Percentiles rank a stretch among this genome's conserved stretches.
phyloP scores from a whole-genome alignment of 306 rosid genomes.

The Crotalaria pallida region DNA sequence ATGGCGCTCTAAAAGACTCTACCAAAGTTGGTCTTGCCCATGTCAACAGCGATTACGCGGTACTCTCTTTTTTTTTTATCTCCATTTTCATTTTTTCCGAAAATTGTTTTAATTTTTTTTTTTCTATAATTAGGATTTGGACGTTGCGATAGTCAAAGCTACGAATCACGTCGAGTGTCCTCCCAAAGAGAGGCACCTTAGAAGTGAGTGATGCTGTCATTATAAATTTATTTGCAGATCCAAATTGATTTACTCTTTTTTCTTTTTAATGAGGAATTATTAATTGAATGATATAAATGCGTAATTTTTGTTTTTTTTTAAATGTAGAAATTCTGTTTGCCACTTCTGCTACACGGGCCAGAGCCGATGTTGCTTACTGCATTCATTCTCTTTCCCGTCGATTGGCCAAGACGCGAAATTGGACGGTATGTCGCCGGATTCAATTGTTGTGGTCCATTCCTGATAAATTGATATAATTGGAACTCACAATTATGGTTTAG shows the following conservation, averaged over 20 bases:
- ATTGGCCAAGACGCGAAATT: constrained; percentile 67
- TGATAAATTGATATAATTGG: neutral
- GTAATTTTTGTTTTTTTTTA: neutral
- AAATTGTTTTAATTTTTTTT: neutral
- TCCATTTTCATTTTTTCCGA: neutral
- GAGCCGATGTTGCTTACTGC: constrained; percentile 77
- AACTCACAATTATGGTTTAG: neutral
- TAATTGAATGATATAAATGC: neutral
- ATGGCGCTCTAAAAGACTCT: constrained; percentile 79
- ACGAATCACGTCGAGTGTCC: constrained; percentile 94
- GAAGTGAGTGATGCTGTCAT: constrained; percentile 37
- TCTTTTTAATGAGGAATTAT: neutral
- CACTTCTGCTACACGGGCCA: constrained; percentile 51
- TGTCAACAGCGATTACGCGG: constrained; percentile 75
- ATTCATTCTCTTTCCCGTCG: constrained; percentile 62
- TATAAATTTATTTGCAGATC: constrained; percentile 29
- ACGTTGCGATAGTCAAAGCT: constrained; percentile 85
- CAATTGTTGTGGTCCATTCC: neutral
- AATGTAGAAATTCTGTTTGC: constrained; percentile 35
- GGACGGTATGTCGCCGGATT: constrained; percentile 49
- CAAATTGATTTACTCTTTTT: neutral
- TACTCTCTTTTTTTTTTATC: neutral
- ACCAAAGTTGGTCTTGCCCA: no score
- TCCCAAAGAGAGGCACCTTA: constrained; percentile 81
- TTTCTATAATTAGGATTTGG: constrained; percentile 66